These are phyloP conservation scores for Penicillium sp. DNA, from an alignment of 2,329 filamentous ascomycete genomes.

Conservation along the genomic window DNA sequence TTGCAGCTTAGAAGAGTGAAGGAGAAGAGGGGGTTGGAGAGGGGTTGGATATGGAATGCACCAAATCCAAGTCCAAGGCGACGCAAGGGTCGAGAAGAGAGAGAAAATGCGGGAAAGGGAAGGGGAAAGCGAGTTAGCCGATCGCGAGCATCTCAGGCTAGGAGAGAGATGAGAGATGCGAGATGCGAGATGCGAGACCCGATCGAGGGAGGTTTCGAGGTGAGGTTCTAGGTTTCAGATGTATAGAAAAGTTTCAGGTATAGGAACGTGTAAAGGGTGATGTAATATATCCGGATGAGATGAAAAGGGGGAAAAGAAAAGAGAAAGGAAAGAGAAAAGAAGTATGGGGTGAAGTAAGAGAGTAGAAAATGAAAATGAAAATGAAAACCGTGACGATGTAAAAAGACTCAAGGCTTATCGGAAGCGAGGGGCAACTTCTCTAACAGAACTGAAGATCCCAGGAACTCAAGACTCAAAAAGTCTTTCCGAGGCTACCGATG, in stretches of 20 bases:
- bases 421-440: conserved; percentile 25
- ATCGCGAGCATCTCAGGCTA: conserved; percentile 15
- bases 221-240: too few relatives aligned
- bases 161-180: background rate
- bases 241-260: too few relatives aligned
- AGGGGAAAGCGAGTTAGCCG: conserved; percentile 16
- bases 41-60: conserved; percentile 10
- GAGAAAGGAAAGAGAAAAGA: background rate
- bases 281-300: background rate
- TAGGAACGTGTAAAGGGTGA: background rate
- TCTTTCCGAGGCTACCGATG: conserved; percentile 25
- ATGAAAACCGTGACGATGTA: conserved; percentile 24
- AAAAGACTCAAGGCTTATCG: conserved; percentile 28
- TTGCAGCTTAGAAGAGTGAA: background rate
- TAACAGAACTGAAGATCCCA: conserved; percentile 8
- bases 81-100: conserved; percentile 14
- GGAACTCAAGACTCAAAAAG: conserved; percentile 9
- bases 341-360: background rate
- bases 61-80: conserved; percentile 5
- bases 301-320: background rate
- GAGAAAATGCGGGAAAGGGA: conserved; percentile 10
- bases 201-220: background rate
- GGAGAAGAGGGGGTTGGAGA: conserved; percentile 8
- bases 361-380: conserved; percentile 7
- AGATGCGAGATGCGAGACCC: too few relatives aligned